phyloP scores from a whole-genome alignment of 1,284 basidiomycete genomes.

The Cutaneotrichosporon cutaneum region DNA sequence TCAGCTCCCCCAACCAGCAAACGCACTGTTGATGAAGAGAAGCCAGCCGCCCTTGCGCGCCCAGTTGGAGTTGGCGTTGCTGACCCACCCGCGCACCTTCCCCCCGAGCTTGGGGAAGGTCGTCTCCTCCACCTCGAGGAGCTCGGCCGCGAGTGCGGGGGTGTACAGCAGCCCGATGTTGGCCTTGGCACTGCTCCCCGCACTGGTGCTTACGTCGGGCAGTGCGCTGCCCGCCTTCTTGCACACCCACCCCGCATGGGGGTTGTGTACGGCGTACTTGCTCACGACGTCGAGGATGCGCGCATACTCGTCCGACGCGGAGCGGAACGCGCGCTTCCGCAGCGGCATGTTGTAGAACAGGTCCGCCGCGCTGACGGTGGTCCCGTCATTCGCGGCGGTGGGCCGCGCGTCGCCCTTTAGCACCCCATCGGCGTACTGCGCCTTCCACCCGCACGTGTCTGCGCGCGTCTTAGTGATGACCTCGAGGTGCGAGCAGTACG shows the following conservation, averaged over 20 bases:
- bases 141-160: conserved; percentile 73
- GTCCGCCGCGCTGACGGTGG: conserved; percentile 88
- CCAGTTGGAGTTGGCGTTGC: conserved; percentile 82
- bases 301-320: conserved; percentile 85
- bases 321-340: conserved; percentile 80
- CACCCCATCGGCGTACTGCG: conserved; percentile 72
- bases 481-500: conserved; percentile 84
- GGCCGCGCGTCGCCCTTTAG: conserved; percentile 77
- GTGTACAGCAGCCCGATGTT: conserved; percentile 83
- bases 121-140: conserved; percentile 61
- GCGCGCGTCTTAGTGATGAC: conserved; percentile 83
- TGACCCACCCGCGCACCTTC: conserved; percentile 71
- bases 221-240: conserved; percentile 75
- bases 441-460: conserved; percentile 87
- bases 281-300: conserved; percentile 91
- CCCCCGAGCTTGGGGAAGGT: conserved; percentile 55
- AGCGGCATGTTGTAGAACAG: conserved; percentile 94
- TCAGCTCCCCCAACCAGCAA: not conserved
- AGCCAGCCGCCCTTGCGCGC: conserved; percentile 74
- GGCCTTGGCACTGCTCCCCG: conserved; percentile 65
- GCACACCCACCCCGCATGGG: conserved; percentile 81
- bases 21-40: conserved; percentile 95
- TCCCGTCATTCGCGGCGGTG: conserved; percentile 92
- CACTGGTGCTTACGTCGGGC: conserved; percentile 80
- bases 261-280: conserved; percentile 91